A percentile compares a stretch with the other conserved stretches of the same genome.
These are phyloP conservation scores for Pestalotiopsis sp. DNA, from an alignment of 2,329 filamentous ascomycete species.

Conservation along the genomic window DNA sequence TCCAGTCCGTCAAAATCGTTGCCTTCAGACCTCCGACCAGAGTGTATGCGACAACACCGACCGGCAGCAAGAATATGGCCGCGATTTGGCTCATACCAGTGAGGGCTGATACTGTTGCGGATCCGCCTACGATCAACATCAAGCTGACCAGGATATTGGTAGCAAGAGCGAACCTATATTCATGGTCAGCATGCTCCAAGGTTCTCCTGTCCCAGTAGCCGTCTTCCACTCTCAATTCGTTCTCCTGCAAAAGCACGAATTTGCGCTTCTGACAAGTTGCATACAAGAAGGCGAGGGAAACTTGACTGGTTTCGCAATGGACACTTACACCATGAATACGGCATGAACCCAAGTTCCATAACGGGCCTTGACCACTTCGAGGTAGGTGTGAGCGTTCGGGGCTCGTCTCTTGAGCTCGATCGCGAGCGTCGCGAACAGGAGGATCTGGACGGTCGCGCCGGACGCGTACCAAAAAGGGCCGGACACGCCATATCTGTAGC, in stretches of 20 bases:
- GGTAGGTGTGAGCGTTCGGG: conserved; percentile 83
- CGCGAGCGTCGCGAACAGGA: conserved; percentile 86
- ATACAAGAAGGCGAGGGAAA: not conserved
- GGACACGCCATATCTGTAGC: conserved; percentile 75
- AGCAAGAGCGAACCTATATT: conserved; percentile 69
- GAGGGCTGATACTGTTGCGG: conserved; percentile 70
- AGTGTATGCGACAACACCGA: conserved; percentile 82
- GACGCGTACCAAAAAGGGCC: conserved; percentile 64
- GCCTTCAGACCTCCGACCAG: conserved; percentile 79
- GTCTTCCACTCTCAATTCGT: not conserved
- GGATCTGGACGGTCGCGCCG: conserved; percentile 82
- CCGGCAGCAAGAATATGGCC: conserved; percentile 72
- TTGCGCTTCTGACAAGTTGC: too few species aligned
- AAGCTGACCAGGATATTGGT: conserved; percentile 87
- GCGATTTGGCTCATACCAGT: conserved; percentile 78
- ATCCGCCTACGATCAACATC: conserved; percentile 85
- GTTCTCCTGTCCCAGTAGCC: not conserved
- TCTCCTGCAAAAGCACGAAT: too few species aligned
- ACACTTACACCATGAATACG: conserved; percentile 65
- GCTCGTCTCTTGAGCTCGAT: conserved; percentile 87
- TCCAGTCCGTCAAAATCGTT: conserved; percentile 82
- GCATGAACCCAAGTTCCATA: conserved; percentile 62
- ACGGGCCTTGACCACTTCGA: conserved; percentile 80
- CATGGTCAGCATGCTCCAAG: not conserved
- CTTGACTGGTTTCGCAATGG: not conserved